A percentile compares a stretch with the other conserved stretches of the same genome.
These are phyloP conservation scores for Penicillium olsonii DNA, from an alignment of 2,329 filamentous ascomycete species.

Conservation along the genomic window DNA sequence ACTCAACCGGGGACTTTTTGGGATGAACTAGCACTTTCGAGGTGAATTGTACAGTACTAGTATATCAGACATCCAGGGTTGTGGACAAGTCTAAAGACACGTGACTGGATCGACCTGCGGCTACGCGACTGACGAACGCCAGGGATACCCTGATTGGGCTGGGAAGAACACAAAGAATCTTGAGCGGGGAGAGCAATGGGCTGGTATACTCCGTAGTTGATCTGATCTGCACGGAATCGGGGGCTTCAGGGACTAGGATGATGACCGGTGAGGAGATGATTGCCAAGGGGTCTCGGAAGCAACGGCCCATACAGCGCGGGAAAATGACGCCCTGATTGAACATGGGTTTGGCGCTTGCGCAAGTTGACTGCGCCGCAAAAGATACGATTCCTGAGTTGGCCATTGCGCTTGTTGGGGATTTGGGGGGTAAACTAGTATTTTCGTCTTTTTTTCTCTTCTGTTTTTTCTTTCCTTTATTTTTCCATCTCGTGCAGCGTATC, in stretches of 20 bases:
- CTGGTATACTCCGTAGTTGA: constrained; percentile 13
- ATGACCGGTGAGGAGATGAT: constrained; percentile 3
- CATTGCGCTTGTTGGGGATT: background rate
- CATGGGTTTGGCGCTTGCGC: constrained; percentile 9
- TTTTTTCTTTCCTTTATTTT: background rate
- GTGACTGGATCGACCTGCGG: constrained; percentile 21
- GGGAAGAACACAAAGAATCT: constrained; percentile 12
- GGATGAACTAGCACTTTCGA: too few species aligned
- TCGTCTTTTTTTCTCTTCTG: background rate
- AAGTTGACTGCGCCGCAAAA: constrained; percentile 15
- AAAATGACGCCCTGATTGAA: background rate
- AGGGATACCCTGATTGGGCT: constrained; percentile 11
- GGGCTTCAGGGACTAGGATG: constrained; percentile 15
- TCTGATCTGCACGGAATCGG: constrained; percentile 28
- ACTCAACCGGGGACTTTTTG: too few species aligned
- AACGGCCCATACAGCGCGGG: constrained; percentile 7
- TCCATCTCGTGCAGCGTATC: too few species aligned
- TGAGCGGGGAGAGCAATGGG: constrained; percentile 1
- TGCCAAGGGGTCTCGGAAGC: constrained; percentile 9
- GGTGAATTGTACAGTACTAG: too few species aligned
- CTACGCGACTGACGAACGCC: constrained; percentile 27
- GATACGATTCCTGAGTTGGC: constrained; percentile 3
- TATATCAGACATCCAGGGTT: background rate
- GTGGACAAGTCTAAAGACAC: constrained; percentile 14
- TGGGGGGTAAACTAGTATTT: too few species aligned